Percentiles rank a stretch among this genome's conserved stretches.
These are phyloP conservation scores for Apiotrichum gracile DNA, from an alignment of 1,284 basidiomycete species.

Conservation along the genomic window DNA sequence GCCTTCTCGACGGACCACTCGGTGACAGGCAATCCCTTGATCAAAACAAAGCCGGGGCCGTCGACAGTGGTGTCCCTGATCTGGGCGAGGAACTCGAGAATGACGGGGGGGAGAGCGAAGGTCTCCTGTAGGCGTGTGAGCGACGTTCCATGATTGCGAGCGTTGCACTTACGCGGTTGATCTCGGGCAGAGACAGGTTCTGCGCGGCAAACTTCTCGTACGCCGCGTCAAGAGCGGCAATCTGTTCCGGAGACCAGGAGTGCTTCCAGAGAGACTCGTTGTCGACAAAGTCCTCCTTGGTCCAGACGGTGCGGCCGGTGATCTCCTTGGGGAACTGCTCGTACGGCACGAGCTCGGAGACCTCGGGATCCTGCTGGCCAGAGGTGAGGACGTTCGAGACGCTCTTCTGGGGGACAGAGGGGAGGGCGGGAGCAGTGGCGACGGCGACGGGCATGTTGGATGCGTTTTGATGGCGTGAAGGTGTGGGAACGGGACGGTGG, in stretches of 20 bases:
- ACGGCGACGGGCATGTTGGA: conserved; percentile 6
- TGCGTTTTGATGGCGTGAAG: background rate
- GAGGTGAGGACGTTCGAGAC: conserved; percentile 18
- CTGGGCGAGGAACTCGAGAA: conserved; percentile 18
- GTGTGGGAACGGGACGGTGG: background rate
- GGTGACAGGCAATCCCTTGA: conserved; percentile 46
- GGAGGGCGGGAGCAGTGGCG: conserved; percentile 1
- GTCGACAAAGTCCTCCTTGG: conserved; percentile 23
- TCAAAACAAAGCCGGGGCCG: conserved; percentile 46
- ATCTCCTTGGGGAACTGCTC: conserved; percentile 40
- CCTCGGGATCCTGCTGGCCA: conserved; percentile 28
- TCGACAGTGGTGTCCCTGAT: conserved; percentile 31
- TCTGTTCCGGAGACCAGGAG: conserved; percentile 25
- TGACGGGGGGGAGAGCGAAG: conserved; percentile 22
- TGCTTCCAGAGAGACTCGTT: conserved; percentile 27
- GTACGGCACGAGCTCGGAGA: conserved; percentile 30
- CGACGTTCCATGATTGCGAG: background rate
- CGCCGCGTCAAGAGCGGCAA: conserved; percentile 24
- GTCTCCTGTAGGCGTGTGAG: conserved; percentile 15
- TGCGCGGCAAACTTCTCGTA: conserved; percentile 24
- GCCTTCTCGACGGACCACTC: conserved; percentile 43
- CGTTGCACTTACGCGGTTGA: conserved; percentile 21
- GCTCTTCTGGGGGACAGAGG: background rate
- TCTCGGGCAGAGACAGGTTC: conserved; percentile 24
- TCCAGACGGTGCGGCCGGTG: conserved; percentile 38